Percentiles rank a stretch among this genome's conserved stretches.
Conservation (phyloP, 73 alveolate genomes). For the Tetrahymena elliotti region DNA sequence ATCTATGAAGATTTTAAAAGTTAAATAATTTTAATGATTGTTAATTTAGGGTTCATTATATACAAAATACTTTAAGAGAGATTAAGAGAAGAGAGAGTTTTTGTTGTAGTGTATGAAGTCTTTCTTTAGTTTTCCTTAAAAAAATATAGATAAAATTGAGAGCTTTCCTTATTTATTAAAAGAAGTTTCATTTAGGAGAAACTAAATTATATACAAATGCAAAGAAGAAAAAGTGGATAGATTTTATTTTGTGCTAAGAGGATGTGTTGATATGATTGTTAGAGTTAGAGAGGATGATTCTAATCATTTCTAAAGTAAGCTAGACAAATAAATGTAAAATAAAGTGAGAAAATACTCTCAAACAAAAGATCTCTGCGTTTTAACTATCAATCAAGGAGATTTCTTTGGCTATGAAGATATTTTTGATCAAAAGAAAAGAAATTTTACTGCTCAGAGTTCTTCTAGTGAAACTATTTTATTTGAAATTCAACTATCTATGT, state of each 20-base stretch:
- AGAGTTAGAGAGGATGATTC: neutral
- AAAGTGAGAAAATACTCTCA: neutral
- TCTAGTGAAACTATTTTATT: neutral
- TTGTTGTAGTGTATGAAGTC: neutral
- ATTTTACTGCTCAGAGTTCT: neutral
- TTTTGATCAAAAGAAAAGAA: neutral
- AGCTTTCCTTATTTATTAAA: neutral
- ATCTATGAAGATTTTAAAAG: neutral
- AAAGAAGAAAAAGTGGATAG: neutral
- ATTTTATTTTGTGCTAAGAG: neutral
- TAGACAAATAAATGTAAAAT: neutral
- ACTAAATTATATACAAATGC: neutral
- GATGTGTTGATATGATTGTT: neutral
- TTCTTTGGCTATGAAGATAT: neutral
- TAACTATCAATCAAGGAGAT: neutral
- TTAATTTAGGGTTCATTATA: neutral
- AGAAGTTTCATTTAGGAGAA: neutral
- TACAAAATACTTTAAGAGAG: neutral
- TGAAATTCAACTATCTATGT: neutral
- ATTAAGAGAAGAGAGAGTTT: neutral
- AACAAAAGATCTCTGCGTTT: neutral
- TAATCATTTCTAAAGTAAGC: neutral
- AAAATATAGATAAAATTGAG: neutral
- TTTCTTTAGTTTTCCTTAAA: neutral
- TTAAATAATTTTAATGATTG: neutral